These are phyloP conservation scores for Chaetomium strumarium DNA, from an alignment of 2,329 filamentous ascomycete species.

Conservation along the genomic window DNA sequence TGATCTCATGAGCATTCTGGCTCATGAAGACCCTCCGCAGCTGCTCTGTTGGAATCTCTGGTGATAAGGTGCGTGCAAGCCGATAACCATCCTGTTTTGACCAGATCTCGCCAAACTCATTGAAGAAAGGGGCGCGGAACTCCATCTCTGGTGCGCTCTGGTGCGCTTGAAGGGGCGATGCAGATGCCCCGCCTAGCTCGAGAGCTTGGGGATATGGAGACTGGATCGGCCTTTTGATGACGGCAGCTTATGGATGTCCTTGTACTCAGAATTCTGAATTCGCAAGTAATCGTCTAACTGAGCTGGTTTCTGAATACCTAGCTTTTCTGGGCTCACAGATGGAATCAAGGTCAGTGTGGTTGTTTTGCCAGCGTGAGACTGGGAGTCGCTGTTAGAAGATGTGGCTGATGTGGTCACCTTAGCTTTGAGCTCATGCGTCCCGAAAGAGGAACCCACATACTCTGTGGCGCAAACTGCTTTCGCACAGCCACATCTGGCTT, in stretches of 20 bases:
- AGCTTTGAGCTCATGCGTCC: background rate
- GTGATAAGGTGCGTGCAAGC: constrained; percentile 69
- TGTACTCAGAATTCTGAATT: background rate
- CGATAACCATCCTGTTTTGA: constrained; percentile 59
- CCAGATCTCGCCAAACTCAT: constrained; percentile 67
- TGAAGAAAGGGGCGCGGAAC: constrained; percentile 48
- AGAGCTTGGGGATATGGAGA: too few relatives aligned
- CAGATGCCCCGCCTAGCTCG: constrained; percentile 1
- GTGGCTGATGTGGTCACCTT: background rate
- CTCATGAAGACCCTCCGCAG: constrained; percentile 66
- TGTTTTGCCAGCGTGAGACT: background rate
- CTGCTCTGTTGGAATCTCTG: constrained; percentile 57
- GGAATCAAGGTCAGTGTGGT: background rate
- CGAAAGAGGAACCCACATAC: constrained; percentile 2
- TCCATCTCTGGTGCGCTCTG: constrained; percentile 53
- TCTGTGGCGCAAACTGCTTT: constrained; percentile 3
- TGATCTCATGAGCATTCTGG: constrained; percentile 60
- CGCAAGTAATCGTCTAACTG: background rate
- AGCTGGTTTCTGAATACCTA: background rate
- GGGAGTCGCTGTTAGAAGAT: background rate
- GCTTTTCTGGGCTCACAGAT: background rate
- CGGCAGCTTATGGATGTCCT: background rate
- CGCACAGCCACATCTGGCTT: constrained; percentile 20
- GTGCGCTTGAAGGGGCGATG: background rate
- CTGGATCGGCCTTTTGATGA: background rate